Conservation (phyloP, 2,329 filamentous ascomycete genomes). For the Fusarium lyarnte region DNA sequence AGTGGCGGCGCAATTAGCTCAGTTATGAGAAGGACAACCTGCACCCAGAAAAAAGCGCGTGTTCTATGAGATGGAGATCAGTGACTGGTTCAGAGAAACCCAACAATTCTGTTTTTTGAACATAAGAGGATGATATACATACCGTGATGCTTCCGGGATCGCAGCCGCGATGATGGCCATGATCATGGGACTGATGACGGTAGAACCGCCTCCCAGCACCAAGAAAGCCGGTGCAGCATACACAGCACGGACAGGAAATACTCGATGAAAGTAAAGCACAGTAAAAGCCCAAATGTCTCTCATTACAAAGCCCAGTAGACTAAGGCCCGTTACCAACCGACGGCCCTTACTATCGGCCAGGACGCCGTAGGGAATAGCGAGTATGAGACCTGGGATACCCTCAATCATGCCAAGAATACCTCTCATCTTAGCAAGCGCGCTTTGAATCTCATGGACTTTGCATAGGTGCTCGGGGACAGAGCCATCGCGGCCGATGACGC, state of each 20-base stretch:
- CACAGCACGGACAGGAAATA: background rate
- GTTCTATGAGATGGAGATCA: background rate
- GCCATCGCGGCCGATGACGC: background rate
- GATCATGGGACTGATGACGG: background rate
- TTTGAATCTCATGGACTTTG: background rate
- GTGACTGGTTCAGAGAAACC: too few species aligned
- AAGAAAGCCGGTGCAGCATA: background rate
- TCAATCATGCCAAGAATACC: background rate
- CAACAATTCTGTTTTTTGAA: fast-evolving
- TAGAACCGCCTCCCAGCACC: background rate
- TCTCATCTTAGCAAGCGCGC: background rate
- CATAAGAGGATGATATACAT: background rate
- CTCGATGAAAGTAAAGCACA: background rate
- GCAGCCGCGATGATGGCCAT: conserved; percentile 6
- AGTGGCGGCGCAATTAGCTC: background rate
- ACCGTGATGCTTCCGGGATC: background rate
- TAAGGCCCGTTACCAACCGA: background rate
- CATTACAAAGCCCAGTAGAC: background rate
- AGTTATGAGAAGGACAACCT: background rate
- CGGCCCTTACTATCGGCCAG: background rate
- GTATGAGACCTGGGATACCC: background rate
- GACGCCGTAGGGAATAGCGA: background rate
- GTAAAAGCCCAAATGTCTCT: background rate
- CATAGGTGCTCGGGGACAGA: background rate
- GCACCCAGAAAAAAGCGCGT: background rate